Conservation (phyloP, 768 basidiomycete genomes). For the Chalciporus piperatus region DNA sequence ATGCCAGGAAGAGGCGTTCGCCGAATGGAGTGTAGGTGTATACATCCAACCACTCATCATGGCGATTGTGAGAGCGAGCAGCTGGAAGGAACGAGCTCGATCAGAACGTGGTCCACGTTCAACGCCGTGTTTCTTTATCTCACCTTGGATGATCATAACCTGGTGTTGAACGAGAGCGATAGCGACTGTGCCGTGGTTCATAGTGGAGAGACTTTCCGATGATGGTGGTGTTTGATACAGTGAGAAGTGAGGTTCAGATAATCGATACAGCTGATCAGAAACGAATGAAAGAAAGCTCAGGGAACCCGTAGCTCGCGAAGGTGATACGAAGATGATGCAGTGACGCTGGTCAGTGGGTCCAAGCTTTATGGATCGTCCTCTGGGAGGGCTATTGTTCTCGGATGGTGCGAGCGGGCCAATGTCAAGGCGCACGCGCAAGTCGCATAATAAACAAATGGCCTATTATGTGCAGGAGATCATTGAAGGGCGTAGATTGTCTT, state of each 20-base stretch:
- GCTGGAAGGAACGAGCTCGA: slow-evolving; percentile 35
- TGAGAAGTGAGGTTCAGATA: background rate
- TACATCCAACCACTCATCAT: slow-evolving; percentile 64
- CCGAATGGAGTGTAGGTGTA: slow-evolving; percentile 63
- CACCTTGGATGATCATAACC: slow-evolving; percentile 69
- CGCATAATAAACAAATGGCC: slow-evolving; percentile 14
- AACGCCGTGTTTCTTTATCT: slow-evolving; percentile 2
- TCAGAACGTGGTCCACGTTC: slow-evolving; percentile 2
- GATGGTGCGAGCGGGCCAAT: background rate
- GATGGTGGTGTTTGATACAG: slow-evolving; percentile 14
- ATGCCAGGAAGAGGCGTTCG: slow-evolving; percentile 62
- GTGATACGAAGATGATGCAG: too few relatives aligned
- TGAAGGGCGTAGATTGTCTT: slow-evolving; percentile 1
- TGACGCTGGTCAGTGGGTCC: background rate
- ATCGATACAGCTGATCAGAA: slow-evolving; percentile 19
- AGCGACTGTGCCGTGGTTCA: slow-evolving; percentile 60
- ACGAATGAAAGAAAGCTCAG: slow-evolving; percentile 1
- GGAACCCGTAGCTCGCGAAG: background rate
- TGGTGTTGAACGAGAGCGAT: slow-evolving; percentile 67
- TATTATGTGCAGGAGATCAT: slow-evolving; percentile 2
- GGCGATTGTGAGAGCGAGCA: slow-evolving; percentile 49
- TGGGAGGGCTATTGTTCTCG: slow-evolving; percentile 17
- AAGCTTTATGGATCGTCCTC: slow-evolving; percentile 20
- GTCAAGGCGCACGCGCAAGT: background rate
- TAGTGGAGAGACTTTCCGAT: slow-evolving; percentile 19